Conservation (phyloP, 83 land plant species). For the Picea abies region DNA sequence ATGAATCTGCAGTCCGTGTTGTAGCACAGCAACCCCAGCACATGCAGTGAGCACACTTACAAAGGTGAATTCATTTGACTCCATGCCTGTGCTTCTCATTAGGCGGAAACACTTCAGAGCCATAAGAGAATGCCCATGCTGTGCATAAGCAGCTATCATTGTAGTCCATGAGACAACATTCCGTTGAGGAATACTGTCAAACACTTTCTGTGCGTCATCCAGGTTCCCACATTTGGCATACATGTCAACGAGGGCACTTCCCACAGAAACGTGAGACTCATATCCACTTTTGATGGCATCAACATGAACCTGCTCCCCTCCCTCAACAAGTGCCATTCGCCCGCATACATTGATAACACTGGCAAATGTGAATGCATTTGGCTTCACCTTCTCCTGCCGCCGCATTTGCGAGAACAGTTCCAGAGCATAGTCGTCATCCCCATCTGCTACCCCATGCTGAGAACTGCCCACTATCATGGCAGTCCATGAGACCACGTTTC, state of each 20-base stretch:
- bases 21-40: background rate
- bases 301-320: background rate
- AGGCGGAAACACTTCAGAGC: constrained; percentile 39
- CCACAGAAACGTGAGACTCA: too few relatives aligned
- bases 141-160: background rate
- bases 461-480: constrained; percentile 47
- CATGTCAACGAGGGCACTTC: too few relatives aligned
- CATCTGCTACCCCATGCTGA: constrained; percentile 13
- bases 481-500: constrained; percentile 61
- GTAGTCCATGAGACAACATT: constrained; percentile 4
- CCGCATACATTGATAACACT: background rate
- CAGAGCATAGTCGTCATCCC: constrained; percentile 28
- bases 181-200: background rate
- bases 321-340: background rate
- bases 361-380: background rate
- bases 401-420: constrained; percentile 38
- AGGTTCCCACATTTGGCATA: too few relatives aligned
- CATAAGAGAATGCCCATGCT: constrained; percentile 31
- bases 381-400: background rate
- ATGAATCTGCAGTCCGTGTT: background rate
- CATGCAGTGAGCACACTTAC: constrained; percentile 43
- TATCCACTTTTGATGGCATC: too few relatives aligned
- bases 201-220: background rate
- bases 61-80: constrained; percentile 35
- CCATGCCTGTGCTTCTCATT: constrained; percentile 34